Evolutionary conservation across 2,329 filamentous ascomycete species (phyloP), one percentile per base, ranked within the genome.

Genomic region (Penicillium thymicola): DNA sequence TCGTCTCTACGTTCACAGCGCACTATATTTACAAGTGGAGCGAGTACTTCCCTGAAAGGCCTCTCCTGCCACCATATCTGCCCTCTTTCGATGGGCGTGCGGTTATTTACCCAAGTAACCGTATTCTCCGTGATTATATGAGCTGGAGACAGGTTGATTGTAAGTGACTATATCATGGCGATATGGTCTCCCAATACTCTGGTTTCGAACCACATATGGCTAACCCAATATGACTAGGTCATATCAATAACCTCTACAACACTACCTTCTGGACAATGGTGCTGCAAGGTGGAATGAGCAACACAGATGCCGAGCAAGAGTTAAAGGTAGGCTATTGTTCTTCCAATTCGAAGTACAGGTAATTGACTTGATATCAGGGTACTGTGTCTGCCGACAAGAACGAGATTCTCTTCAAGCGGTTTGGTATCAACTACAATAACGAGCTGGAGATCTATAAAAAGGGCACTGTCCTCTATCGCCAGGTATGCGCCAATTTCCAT

Each of bases 241-340:
- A 99, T 72, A 96, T 99, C 67, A 99, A 99, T 74, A 99, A 99
- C 69, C 83, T 99, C 5, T 99, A 97, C 75, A 99, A 99, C 72
- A 99, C 94, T 0, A 90, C 91, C 0, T 97, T 97, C 73, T 99
- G 94, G 94, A 81, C 88, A 0, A 79, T 99, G 67, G 88, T 97
- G 23, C 85, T 90, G 61, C 79, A 85, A 46, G 92, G 90, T 2
- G 89, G 88, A 0, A 82, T 94, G 78, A 86, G 84, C 51, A 83
- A 85, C 30, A 88, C 86, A 49, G 88, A 90, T 57, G 94, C 94
- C 0, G 93, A 97, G 71, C 83, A 88, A 68, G 83, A 85, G 57
- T 82, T 99, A 43, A 87, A 89, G 65, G 89, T 89, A 71, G 63
- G 79, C 2, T 18, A 41, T 25, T 11, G 23, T 37, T 6, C 36